Conservation (phyloP, 2,329 filamentous ascomycete species). For the Sordariomycetes sp. region DNA sequence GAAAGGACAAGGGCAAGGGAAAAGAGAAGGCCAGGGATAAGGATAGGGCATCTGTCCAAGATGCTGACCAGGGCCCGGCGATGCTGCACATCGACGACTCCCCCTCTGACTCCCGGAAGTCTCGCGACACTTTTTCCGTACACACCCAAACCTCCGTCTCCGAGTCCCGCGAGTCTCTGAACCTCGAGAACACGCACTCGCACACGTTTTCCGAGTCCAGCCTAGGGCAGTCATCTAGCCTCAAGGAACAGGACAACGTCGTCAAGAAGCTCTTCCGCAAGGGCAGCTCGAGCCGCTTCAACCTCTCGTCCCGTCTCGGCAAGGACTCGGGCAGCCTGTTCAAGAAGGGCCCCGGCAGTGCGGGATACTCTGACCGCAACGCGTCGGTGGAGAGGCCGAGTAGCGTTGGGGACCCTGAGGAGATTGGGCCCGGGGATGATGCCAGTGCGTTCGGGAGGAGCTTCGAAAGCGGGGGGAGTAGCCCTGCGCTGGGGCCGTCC, state of each 20-base stretch:
- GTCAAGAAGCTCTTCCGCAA: slow-evolving; percentile 50
- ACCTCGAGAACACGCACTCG: slow-evolving; percentile 39
- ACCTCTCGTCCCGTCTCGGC: slow-evolving; percentile 39
- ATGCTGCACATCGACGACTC: slow-evolving; percentile 23
- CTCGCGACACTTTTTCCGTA: slow-evolving; percentile 41
- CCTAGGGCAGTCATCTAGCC: slow-evolving; percentile 21
- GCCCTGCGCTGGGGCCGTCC: slow-evolving; percentile 38
- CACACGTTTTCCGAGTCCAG: slow-evolving; percentile 38
- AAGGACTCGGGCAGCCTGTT: slow-evolving; percentile 40
- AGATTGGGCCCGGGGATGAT: slow-evolving; percentile 34
- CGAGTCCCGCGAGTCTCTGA: slow-evolving; percentile 46
- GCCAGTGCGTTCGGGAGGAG: slow-evolving; percentile 29
- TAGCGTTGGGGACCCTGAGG: slow-evolving; percentile 43
- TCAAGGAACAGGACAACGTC: slow-evolving; percentile 41
- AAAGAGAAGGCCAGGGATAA: slow-evolving; percentile 21
- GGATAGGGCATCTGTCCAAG: slow-evolving; percentile 20
- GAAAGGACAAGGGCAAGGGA: slow-evolving; percentile 13
- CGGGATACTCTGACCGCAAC: slow-evolving; percentile 43
- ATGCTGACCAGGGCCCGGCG: slow-evolving; percentile 13
- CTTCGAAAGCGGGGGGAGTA: slow-evolving; percentile 42
- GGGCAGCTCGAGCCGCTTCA: slow-evolving; percentile 53
- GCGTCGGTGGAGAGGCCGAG: slow-evolving; percentile 36
- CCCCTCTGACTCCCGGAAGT: slow-evolving; percentile 37
- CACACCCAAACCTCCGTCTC: slow-evolving; percentile 44
- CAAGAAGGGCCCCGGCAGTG: slow-evolving; percentile 46